Conservation (phyloP, 148 eudicot genomes). For the Dysphania ambrosioides region DNA sequence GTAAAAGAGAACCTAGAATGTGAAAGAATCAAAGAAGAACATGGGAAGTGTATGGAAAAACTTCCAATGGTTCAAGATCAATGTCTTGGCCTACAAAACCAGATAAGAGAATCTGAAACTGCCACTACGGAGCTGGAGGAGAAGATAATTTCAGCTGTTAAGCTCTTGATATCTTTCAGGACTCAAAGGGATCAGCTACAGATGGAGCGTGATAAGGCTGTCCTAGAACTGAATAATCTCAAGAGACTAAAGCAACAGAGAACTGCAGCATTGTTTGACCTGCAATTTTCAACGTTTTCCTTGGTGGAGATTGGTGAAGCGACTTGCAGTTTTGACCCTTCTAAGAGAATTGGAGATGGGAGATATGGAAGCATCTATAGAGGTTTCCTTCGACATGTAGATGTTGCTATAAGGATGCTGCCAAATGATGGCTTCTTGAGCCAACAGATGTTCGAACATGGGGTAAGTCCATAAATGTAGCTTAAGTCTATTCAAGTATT, state of each 20-base stretch:
- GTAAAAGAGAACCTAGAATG: slow-evolving; percentile 43
- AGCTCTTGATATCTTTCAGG: slow-evolving; percentile 61
- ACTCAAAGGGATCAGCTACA: slow-evolving; percentile 50
- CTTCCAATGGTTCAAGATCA: slow-evolving; percentile 47
- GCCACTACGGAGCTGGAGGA: slow-evolving; percentile 58
- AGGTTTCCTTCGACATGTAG: slow-evolving; percentile 55
- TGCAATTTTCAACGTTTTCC: slow-evolving; percentile 46
- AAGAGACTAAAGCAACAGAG: slow-evolving; percentile 29
- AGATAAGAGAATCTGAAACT: slow-evolving; percentile 38
- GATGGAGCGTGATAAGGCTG: slow-evolving; percentile 46
- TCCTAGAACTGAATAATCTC: slow-evolving; percentile 36
- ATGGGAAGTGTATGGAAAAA: slow-evolving; percentile 35
- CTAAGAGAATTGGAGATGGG: slow-evolving; percentile 69
- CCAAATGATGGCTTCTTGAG: slow-evolving; percentile 57
- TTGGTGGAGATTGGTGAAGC: slow-evolving; percentile 70
- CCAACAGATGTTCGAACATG: slow-evolving; percentile 47
- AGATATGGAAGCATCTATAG: slow-evolving; percentile 61
- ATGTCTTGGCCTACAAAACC: slow-evolving; percentile 46
- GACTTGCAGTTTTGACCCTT: slow-evolving; percentile 65
- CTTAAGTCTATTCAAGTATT: neutral
- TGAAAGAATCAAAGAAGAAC: slow-evolving; percentile 48
- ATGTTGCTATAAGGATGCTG: slow-evolving; percentile 84
- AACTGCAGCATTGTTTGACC: slow-evolving; percentile 14
- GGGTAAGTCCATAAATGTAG: slow-evolving; percentile 38
- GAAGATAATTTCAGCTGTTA: slow-evolving; percentile 68